A percentile compares a stretch with the other conserved stretches of the same genome.
Conservation (phyloP, 2,329 filamentous ascomycete species). For the Alternaria tenuissima region DNA sequence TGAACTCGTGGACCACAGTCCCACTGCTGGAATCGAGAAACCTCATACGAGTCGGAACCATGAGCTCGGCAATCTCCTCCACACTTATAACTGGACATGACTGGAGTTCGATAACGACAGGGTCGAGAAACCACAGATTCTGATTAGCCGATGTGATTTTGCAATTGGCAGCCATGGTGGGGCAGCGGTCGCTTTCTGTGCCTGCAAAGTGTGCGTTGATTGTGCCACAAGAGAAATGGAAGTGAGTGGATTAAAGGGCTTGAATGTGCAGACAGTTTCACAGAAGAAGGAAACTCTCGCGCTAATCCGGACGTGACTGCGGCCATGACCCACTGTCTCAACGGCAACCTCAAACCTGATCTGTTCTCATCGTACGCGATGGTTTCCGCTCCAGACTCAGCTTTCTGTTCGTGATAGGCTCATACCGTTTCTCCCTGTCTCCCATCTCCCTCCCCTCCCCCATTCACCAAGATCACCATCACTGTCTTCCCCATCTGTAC, state of each 20-base stretch:
- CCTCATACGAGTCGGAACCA: neutral
- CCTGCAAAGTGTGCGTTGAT: neutral
- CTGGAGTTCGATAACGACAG: slow-evolving; percentile 1
- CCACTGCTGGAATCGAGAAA: neutral
- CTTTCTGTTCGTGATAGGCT: slow-evolving; percentile 22
- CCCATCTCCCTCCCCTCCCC: slow-evolving; percentile 22
- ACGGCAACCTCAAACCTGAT: neutral
- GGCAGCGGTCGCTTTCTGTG: neutral
- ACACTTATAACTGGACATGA: neutral
- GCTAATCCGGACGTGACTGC: neutral
- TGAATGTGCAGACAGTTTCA: neutral
- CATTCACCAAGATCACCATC: slow-evolving; percentile 21
- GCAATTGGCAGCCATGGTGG: neutral
- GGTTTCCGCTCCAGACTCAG: neutral
- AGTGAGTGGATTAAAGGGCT: neutral
- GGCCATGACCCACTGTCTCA: neutral
- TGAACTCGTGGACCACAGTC: neutral
- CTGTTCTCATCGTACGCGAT: neutral
- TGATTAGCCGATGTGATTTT: neutral
- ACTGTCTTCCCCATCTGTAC: slow-evolving; percentile 2
- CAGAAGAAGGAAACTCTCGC: neutral
- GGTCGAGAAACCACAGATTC: neutral
- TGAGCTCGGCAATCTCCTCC: slow-evolving; percentile 1
- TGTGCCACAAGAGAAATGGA: neutral
- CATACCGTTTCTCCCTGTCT: slow-evolving; percentile 20